Base-by-base conservation (phyloP, 1,284 basidiomycete species). In the Lentinus polychrous region DNA sequence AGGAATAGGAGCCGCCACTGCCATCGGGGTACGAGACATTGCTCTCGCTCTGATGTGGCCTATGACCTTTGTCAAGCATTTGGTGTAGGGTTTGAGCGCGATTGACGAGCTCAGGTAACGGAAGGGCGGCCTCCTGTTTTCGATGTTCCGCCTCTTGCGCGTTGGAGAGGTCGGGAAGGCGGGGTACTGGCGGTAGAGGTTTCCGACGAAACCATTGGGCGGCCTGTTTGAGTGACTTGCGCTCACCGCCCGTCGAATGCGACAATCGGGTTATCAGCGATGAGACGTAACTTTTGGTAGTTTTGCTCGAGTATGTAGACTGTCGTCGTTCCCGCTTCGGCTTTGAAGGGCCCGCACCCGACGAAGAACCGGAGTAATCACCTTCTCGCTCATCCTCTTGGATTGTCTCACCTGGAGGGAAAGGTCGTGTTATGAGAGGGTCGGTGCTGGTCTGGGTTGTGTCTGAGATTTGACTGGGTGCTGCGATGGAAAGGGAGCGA, bases 101-200 rank as follows among this genome's bases (percentile, higher is more conserved):
- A 33, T 70, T 67, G 10, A 70, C 70, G n/a, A 81, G 70, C 20
- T 74, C 68, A 1, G 75, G 75, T 17, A 81, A 65, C 34, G 75
- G 70, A 12, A 72, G 63, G 39, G 62, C 55, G 35, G 74, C 72
- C 46, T 82, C 80, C 43, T 60, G 61, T 49, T 65, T 67, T 46
- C 68, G 66, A 54, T 71, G 63, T 35, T 68, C 67, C 45, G 61
- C 62, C 51, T 76, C 71, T 18, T 62, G 61, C 2, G 66, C 61
- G 38, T 75, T 54, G 15, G 72, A 63, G 32, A 73, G 69, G 49
- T 69, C 61, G 3, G 75, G 70, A 12, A 76, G 67, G 14, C 63
- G 64, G 14, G 79, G 79, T 15, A 82, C 68, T 0, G 76, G 78
- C 5, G 80, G 79, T 17, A 82, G 60, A 4, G 78, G 77, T 57